Base-by-base conservation (phyloP, 192 early-diverging fungal species). In the Pilaira anomala region DNA sequence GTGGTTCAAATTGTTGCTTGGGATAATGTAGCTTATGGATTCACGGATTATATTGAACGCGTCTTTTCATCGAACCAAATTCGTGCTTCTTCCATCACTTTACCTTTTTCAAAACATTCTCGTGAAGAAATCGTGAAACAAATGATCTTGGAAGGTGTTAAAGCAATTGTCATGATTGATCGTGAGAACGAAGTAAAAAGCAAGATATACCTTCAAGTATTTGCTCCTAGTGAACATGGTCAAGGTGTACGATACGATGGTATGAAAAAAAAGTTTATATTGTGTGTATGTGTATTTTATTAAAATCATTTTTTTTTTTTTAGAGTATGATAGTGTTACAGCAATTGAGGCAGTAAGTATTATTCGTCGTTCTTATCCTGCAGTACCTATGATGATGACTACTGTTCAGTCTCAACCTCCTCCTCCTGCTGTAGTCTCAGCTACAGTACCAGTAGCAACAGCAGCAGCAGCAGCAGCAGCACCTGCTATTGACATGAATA, bases 281-380 rank as follows among this genome's bases (percentile, higher is more conserved):
- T 14, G 14, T 29, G 19, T 30, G 29, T 33, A 58, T 48, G 5
- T 48, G 14, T 48, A 25, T 4, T 49, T 7, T 29, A 26, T 51
- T 25, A 40, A 52, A 40, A 51, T 25, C 13, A 25, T 8, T 36
- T 16, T 52, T 51, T 16, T 25, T 53, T 13, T 39, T 48, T 42
- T 63, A 52, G 62, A 63, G 40, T 63, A 63, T 19, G 62, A 63
- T 42, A 39, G 49, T 42, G 50, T 63, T 24, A 63, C 62, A 12
- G 49, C 50, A 12, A 63, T 51, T 18, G 62, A 63, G 30, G 62
- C 62, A 50, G 49, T 63, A 40, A 44, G 50, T n/a, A 39, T 63
- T 26, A 48, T 63, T 40, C 49, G 30, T 11, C 62, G 48, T 3
- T 30, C 46, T 30, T 21, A 62, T 3, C 16, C 45, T 1, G 39